Evolutionary conservation across 2,329 filamentous ascomycete genomes (phyloP), one percentile per base, ranked within the genome.

Genomic region (Talaromyces sp.): DNA sequence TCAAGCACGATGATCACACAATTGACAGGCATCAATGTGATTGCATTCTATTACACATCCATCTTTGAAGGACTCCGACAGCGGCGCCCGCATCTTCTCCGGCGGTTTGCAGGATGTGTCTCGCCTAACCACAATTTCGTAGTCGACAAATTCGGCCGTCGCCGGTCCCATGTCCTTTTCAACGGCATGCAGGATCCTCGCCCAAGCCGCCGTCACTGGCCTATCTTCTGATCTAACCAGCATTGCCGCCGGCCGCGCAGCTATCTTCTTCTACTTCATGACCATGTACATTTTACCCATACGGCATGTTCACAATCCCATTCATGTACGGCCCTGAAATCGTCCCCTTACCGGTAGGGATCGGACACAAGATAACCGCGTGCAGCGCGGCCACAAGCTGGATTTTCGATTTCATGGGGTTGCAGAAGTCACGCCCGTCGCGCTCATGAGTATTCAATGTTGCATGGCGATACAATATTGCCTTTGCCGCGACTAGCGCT

Each of bases 381-480:
- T 68, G 88, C 54, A 80, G 85, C 0, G 82, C 85, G 1, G 78
- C 84, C 15, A 80, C 81, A 17, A 86, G 86, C 69, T 81, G 80
- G 80, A 70, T 85, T 3, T 85, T 86, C 78, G 87, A 86, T 74
- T 86, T 86, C 71, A 84, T 85, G 0, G 77, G 0, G 77, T 87
- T 8, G 84, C n/a, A n/a, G n/a, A n/a, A n/a, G n/a, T n/a, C n/a
- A n/a, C n/a, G n/a, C n/a, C n/a, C n/a, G n/a, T n/a, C 83, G 84
- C 80, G 0, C 85, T 88, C 75, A 75, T 79, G 56, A 86, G 86
- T 72, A 87, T 87, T 72, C n/a, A n/a, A n/a, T n/a, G n/a, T n/a
- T 10, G 79, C 78, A 31, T 86, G 81, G 75, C 81, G 81, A 66
- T 76, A 83, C 15, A 84, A 82, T 71, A 78, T 84, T 38, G 74